Conservation (phyloP, 257 asterid species). For the Rubia yunnanensis region DNA sequence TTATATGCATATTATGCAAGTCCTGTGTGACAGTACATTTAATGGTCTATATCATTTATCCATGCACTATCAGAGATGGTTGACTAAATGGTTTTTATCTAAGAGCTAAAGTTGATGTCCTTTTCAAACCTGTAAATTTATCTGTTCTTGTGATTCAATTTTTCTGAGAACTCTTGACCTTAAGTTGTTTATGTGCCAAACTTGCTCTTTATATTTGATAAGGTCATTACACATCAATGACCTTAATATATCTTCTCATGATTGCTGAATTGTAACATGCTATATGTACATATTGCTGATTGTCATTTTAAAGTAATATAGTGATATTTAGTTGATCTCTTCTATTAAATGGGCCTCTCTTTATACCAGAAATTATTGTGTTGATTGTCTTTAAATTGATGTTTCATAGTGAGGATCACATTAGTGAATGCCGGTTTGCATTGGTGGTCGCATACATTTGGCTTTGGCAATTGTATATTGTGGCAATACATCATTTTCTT, state of each 20-base stretch:
- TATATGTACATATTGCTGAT: neutral
- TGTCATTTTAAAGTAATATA: neutral
- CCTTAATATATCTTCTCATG: neutral
- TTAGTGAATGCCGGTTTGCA: neutral
- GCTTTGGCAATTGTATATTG: too few species aligned
- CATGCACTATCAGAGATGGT: neutral
- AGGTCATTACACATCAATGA: neutral
- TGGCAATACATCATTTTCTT: neutral
- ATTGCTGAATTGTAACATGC: neutral
- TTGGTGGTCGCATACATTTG: neutral
- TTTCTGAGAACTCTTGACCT: neutral
- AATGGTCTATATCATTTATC: neutral
- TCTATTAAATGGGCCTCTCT: too few species aligned
- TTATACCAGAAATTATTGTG: neutral
- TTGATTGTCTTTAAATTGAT: slow-evolving; percentile 1
- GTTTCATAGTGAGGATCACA: neutral
- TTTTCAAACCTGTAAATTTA: neutral
- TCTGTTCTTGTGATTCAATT: too few species aligned
- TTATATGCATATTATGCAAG: neutral
- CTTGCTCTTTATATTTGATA: neutral
- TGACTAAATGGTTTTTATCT: neutral
- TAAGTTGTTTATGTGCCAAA: neutral
- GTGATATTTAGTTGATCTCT: neutral
- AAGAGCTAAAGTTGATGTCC: neutral
- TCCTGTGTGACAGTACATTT: neutral